Evolutionary conservation across 2,329 filamentous ascomycete genomes (phyloP), one percentile per base, ranked within the genome.

Genomic region (Penicillium sp.): DNA sequence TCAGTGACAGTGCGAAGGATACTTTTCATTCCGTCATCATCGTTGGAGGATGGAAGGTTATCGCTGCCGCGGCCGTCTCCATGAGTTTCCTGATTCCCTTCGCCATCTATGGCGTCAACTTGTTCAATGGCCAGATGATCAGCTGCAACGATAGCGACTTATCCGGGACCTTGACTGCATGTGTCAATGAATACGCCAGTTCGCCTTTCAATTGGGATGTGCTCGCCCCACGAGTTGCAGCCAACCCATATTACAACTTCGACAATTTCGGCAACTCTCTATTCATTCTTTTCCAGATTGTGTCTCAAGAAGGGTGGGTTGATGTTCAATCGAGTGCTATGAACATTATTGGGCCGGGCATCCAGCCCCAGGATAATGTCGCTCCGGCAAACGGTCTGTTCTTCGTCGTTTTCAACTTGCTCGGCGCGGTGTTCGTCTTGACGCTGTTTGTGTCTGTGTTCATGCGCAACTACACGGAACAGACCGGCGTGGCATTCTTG

Each of bases 401-500:
- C 75, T 96, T 98, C 65, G 82, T 98, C 46, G 77, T 91, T 4
- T 98, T 97, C 81, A 98, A 98, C 70, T 80, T 98, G 65, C 78
- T 98, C 59, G 89, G 89, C 26, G 93, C 93, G 0, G 91, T 98
- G 54, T 98, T 98, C 70, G 86, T 98, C 51, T 77, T 98, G 63
- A 98, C 93, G 1, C 75, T 98, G 63, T 98, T 98, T 68, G 94
- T 98, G 39, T 97, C 93, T 46, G 93, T 98, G 51, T 98, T 98
- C 68, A 98, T 98, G 93, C 88, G 93, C 51, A 98, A 96, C 67
- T 98, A 98, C 69, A 98, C 93, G 0, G 93, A 98, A 69, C 90
- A 97, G 69, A 98, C 93, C 0, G 93, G 93, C 1, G 93, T 98
- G 35, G 93, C 93, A 2, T 98, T 91, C 66, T 74, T 98, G 59